Conservation (phyloP, 2,329 filamentous ascomycete genomes). For the Blumeriella jaapii region DNA sequence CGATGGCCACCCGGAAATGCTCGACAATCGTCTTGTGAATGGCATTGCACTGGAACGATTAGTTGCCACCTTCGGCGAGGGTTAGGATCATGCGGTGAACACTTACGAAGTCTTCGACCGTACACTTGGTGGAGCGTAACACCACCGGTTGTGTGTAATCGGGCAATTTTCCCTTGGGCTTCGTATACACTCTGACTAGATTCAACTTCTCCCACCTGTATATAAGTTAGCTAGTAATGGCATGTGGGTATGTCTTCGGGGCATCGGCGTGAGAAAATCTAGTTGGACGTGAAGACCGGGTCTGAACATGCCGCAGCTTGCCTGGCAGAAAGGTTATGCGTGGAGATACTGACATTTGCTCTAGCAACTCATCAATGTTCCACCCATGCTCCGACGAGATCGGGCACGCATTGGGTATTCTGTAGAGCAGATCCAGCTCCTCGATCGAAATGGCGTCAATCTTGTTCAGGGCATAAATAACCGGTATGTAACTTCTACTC, state of each 20-base stretch:
- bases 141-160: slow-evolving; percentile 92
- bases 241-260: background rate
- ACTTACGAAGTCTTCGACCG: slow-evolving; percentile 94
- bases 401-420: slow-evolving; percentile 91
- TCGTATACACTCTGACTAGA: slow-evolving; percentile 88
- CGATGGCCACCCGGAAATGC: slow-evolving; percentile 88
- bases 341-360: slow-evolving; percentile 57
- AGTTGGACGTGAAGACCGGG: too few species aligned
- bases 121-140: slow-evolving; percentile 68
- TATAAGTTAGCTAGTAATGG: slow-evolving; percentile 12
- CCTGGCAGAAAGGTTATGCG: background rate
- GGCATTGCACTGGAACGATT: slow-evolving; percentile 66
- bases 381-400: slow-evolving; percentile 97
- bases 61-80: slow-evolving; percentile 1
- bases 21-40: slow-evolving; percentile 96
- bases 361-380: slow-evolving; percentile 95
- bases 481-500: slow-evolving; percentile 93
- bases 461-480: slow-evolving; percentile 98
- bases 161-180: slow-evolving; percentile 89
- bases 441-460: slow-evolving; percentile 98
- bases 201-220: slow-evolving; percentile 82
- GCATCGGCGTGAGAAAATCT: too few species aligned
- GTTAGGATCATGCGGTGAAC: background rate
- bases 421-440: slow-evolving; percentile 89
- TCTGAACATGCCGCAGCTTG: too few species aligned